Evolutionary conservation across 2,329 filamentous ascomycete species (phyloP), one percentile per base, ranked within the genome.

Genomic region (Cercospora sesami): DNA sequence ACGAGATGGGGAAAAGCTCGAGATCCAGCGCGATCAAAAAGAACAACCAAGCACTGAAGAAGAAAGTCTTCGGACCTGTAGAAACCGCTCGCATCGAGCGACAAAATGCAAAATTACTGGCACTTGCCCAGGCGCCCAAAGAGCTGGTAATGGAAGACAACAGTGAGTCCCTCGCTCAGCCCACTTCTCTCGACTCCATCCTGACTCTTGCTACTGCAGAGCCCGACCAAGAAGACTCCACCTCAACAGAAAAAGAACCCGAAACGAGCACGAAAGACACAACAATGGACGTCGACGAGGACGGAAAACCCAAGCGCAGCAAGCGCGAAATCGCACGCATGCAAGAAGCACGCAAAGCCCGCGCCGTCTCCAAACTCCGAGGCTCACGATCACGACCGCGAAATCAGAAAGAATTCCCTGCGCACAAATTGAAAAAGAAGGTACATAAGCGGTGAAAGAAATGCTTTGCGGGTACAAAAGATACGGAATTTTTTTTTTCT

Each of bases 1-100:
- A 61, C 68, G 86, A 65, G 74, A 98, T 97, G 94, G 94, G 94
- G 26, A 97, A 96, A 80, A 91, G 92, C 78, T 84, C 91, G 69
- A 87, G 94, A 79, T 87, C 94, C 72, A 96, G 90, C 78, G 84
- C 87, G 73, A 88, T 85, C 75, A 97, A 97, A 84, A 85, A 86
- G 76, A 97, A 97, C 84, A 93, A 93, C 82, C 86, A 87, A 74
- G 90, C 87, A 75, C 86, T 97, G 72, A 94, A 94, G 80, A 84
- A 87, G 72, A 89, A 88, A 72, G 90, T 97, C 72, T 97, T 96
- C 81, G 92, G 90, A 1, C 94, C 94, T 16, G 89, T 89, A 65
- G 92, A 94, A 79, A 83, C 86, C 75, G 93, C 91, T 57, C 88
- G 94, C 74, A 90, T 89, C 63, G 90, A 94, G 80, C 90, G 94